phyloP scores from a whole-genome alignment of 495 filamentous ascomycete genomes.

The Penicillium angulare region DNA sequence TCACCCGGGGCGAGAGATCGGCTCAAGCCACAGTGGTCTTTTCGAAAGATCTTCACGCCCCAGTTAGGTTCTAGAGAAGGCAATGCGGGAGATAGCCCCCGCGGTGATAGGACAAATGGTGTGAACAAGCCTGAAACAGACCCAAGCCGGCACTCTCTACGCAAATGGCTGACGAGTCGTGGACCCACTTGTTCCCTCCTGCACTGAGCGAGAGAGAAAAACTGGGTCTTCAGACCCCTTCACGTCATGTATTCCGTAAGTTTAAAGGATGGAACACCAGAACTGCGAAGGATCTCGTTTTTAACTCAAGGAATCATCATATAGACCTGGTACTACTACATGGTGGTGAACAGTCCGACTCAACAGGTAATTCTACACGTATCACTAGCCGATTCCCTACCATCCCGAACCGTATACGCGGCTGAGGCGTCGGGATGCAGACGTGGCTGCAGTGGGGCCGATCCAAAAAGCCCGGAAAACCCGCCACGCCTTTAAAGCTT shows the following conservation, averaged over 20 bases:
- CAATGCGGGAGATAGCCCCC: not conserved
- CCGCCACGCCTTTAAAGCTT: not conserved
- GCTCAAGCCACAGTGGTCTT: constrained; percentile 1
- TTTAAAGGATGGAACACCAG: too few species aligned
- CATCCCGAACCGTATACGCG: not conserved
- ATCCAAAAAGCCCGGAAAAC: not conserved
- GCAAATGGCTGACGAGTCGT: constrained; percentile 15
- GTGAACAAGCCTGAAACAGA: constrained; percentile 12
- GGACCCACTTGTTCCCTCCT: constrained; percentile 7
- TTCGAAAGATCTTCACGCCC: not conserved
- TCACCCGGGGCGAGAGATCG: not conserved
- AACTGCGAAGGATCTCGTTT: too few species aligned
- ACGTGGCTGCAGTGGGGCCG: constrained; percentile 7
- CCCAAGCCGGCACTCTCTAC: not conserved
- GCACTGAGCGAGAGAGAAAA: not conserved
- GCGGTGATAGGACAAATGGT: not conserved
- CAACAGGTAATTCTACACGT: not conserved
- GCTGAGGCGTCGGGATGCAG: constrained; percentile 2
- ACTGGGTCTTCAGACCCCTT: not conserved
- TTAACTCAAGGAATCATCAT: too few species aligned
- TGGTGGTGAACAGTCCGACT: not conserved
- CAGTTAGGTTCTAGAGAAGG: too few species aligned
- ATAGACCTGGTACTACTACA: too few species aligned
- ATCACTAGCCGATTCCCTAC: not conserved
- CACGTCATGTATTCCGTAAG: too few species aligned